Percentiles rank a stretch among this genome's conserved stretches.
Evolutionary conservation across 176 grass and related monocot species (phyloP).

Genomic region (Oryza coarctata): DNA sequence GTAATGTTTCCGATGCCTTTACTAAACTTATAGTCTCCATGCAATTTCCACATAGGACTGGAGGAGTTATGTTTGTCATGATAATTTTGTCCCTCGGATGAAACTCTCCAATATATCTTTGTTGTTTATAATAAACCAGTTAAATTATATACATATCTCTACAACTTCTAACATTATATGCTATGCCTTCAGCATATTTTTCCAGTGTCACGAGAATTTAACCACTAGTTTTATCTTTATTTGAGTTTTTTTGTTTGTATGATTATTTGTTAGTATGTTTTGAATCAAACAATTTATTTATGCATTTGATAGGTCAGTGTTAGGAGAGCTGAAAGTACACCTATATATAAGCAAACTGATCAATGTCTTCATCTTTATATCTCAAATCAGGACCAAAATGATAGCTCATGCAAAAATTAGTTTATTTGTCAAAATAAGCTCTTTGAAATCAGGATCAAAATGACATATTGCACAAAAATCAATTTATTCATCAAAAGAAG

Average conservation of each 20-base stretch:
- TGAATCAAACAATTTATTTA: neutral
- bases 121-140: neutral
- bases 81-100: no score
- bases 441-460: no score
- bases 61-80: no score
- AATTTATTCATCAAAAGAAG: conserved; percentile 42
- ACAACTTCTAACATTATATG: no score
- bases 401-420: neutral
- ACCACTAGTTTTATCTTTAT: neutral
- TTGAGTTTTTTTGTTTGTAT: neutral
- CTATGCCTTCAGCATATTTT: no score
- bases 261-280: neutral
- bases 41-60: neutral
- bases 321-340: conserved; percentile 37
- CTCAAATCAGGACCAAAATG: conserved; percentile 5
- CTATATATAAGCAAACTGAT: neutral
- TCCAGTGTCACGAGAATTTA: no score
- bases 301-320: conserved; percentile 49
- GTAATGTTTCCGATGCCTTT: neutral
- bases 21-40: neutral
- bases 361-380: neutral
- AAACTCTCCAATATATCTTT: no score
- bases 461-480: no score
- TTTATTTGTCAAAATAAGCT: no score
- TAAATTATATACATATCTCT: no score